phyloP scores from a whole-genome alignment of 2,329 filamentous ascomycete genomes.

The Sporothrix mexicana region DNA sequence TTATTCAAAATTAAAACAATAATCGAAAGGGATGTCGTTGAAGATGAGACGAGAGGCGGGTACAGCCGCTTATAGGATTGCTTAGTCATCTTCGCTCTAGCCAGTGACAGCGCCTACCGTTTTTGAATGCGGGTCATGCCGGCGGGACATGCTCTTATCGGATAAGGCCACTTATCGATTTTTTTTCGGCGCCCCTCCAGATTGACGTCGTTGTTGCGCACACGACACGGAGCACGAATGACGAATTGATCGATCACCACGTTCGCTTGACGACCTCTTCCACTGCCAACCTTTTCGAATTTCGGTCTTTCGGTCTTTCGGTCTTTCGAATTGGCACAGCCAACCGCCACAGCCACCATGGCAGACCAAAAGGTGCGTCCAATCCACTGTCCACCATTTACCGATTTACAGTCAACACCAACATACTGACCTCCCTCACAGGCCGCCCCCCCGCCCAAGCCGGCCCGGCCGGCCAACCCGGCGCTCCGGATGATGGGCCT shows the following conservation, averaged over 20 bases:
- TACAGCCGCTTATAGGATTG: not conserved
- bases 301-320: no score
- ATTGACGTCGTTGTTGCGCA: conserved; percentile 6
- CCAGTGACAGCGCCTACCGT: not conserved
- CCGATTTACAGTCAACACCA: not conserved
- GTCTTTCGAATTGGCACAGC: no score
- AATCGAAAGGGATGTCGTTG: not conserved
- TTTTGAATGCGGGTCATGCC: conserved; percentile 1
- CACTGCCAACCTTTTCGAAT: not conserved
- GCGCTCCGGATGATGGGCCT: conserved; percentile 82
- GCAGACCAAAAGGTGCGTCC: conserved; percentile 17
- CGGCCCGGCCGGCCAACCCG: conserved; percentile 59
- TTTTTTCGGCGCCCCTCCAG: conserved; percentile 20
- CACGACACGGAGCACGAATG: not conserved
- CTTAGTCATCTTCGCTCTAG: not conserved
- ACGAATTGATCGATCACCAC: not conserved
- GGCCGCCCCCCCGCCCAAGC: not conserved
- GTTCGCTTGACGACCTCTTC: not conserved
- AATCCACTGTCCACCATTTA: no score
- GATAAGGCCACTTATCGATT: conserved; percentile 14
- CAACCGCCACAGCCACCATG: not conserved
- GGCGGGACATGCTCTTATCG: conserved; percentile 26
- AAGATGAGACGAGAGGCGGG: not conserved
- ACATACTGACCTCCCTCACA: not conserved
- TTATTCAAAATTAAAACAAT: not conserved